Conservation (phyloP, 176 grass and related monocot genomes). For the Bolboschoenus planiculmis region DNA sequence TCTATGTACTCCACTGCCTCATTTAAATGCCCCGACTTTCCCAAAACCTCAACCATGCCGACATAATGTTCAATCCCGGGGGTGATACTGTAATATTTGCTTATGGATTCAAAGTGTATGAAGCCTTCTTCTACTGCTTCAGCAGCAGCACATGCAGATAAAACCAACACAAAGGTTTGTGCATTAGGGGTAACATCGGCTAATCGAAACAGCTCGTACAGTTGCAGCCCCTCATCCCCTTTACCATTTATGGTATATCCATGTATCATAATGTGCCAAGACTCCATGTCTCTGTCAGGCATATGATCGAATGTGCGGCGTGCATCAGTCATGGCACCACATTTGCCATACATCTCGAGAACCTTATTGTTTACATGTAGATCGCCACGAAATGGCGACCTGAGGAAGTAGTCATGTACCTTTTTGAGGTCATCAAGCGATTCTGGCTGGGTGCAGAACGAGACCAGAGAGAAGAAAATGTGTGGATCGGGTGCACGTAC, state of each 20-base stretch:
- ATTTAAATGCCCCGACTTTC: constrained; percentile 69
- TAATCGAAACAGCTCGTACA: constrained; percentile 64
- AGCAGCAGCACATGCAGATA: constrained; percentile 62
- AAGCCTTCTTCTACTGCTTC: constrained; percentile 83
- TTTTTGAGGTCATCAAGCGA: constrained; percentile 62
- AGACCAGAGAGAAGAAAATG: constrained; percentile 48
- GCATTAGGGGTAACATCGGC: constrained; percentile 28
- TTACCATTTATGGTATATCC: constrained; percentile 56
- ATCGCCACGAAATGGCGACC: constrained; percentile 61
- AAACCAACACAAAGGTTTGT: constrained; percentile 44
- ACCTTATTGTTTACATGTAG: constrained; percentile 57
- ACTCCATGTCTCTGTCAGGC: constrained; percentile 67
- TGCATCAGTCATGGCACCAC: constrained; percentile 50
- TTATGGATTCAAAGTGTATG: constrained; percentile 72
- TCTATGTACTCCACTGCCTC: constrained; percentile 83
- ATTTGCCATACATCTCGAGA: constrained; percentile 61
- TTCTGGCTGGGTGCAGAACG: constrained; percentile 44
- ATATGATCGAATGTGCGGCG: constrained; percentile 76
- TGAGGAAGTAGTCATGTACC: constrained; percentile 78
- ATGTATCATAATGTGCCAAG: constrained; percentile 78
- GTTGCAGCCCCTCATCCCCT: constrained; percentile 51
- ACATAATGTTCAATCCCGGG: constrained; percentile 62
- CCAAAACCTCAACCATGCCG: constrained; percentile 59
- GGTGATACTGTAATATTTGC: constrained; percentile 47
- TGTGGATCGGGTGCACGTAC: constrained; percentile 32